Conservation (phyloP, 2,329 filamentous ascomycete species). For the Aureobasidium sp. region DNA sequence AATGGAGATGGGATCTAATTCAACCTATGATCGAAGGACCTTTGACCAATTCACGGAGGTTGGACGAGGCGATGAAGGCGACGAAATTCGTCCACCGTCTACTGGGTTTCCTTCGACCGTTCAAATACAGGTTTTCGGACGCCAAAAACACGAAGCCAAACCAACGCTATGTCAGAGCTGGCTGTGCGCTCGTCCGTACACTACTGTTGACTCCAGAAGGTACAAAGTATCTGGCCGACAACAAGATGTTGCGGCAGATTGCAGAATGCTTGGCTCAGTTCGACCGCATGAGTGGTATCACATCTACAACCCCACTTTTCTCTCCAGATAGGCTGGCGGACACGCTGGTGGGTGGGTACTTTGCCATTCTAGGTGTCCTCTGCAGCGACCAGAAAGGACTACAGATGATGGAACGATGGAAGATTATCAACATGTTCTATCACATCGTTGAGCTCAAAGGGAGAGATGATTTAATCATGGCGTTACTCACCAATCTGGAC, state of each 20-base stretch:
- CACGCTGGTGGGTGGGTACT: constrained; percentile 86
- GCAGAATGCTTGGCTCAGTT: constrained; percentile 94
- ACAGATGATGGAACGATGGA: constrained; percentile 87
- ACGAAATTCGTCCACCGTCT: constrained; percentile 95
- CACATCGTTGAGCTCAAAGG: constrained; percentile 90
- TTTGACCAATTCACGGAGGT: constrained; percentile 75
- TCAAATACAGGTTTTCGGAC: constrained; percentile 92
- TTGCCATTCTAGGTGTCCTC: constrained; percentile 80
- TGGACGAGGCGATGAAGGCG: constrained; percentile 88
- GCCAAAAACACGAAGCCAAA: constrained; percentile 84
- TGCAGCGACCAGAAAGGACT: constrained; percentile 76
- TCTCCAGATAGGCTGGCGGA: constrained; percentile 75
- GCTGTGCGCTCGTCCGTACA: constrained; percentile 79
- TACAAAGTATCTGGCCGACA: constrained; percentile 74
- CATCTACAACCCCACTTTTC: constrained; percentile 81
- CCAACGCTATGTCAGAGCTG: constrained; percentile 85
- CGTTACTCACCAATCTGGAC: constrained; percentile 83
- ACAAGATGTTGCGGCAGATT: constrained; percentile 86
- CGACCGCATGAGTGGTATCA: constrained; percentile 66
- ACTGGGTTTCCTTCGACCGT: constrained; percentile 90
- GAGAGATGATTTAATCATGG: constrained; percentile 81
- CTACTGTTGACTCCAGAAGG: constrained; percentile 81
- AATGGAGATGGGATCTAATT: constrained; percentile 97
- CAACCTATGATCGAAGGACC: constrained; percentile 87
- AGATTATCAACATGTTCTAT: constrained; percentile 99